These are phyloP conservation scores for Shiraia bambusicola DNA, from an alignment of 2,329 filamentous ascomycete genomes.

Conservation along the genomic window DNA sequence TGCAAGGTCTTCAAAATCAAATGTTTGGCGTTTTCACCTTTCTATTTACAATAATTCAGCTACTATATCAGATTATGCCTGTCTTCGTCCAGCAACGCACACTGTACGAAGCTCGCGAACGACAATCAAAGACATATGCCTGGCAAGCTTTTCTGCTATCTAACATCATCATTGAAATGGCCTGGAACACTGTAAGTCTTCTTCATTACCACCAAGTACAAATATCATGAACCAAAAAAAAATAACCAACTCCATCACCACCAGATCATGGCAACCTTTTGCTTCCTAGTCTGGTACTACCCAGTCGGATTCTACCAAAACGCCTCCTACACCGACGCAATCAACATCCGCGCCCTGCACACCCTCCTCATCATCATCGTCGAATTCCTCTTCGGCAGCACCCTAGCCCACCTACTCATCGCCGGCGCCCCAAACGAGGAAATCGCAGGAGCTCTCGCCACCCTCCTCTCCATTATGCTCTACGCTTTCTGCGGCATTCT, in stretches of 20 bases:
- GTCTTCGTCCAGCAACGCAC: slow-evolving; percentile 58
- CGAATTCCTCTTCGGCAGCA: slow-evolving; percentile 62
- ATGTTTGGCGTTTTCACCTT: slow-evolving; percentile 57
- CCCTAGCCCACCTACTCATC: slow-evolving; percentile 73
- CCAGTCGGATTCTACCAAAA: slow-evolving; percentile 70
- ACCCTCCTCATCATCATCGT: slow-evolving; percentile 64
- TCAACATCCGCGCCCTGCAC: slow-evolving; percentile 65
- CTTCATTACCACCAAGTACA: slow-evolving; percentile 64
- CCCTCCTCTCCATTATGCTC: slow-evolving; percentile 59
- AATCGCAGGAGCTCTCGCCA: slow-evolving; percentile 64
- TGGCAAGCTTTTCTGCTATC: slow-evolving; percentile 72
- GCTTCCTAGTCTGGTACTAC: slow-evolving; percentile 59
- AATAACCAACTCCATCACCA: slow-evolving; percentile 6
- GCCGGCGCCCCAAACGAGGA: slow-evolving; percentile 68
- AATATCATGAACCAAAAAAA: slow-evolving; percentile 56
- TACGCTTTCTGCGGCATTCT: slow-evolving; percentile 57
- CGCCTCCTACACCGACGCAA: slow-evolving; percentile 59
- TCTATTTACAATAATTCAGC: slow-evolving; percentile 45
- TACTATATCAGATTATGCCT: slow-evolving; percentile 54
- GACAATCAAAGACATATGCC: slow-evolving; percentile 68
- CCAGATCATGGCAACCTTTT: slow-evolving; percentile 56
- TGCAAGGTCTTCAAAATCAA: slow-evolving; percentile 49
- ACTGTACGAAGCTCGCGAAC: slow-evolving; percentile 61
- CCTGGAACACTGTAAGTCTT: slow-evolving; percentile 55
- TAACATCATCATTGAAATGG: slow-evolving; percentile 69